Percentiles rank a stretch among this genome's conserved stretches.
phyloP scores from a whole-genome alignment of 2,329 filamentous ascomycete species.

The Aspergillus brunneoviolaceus region DNA sequence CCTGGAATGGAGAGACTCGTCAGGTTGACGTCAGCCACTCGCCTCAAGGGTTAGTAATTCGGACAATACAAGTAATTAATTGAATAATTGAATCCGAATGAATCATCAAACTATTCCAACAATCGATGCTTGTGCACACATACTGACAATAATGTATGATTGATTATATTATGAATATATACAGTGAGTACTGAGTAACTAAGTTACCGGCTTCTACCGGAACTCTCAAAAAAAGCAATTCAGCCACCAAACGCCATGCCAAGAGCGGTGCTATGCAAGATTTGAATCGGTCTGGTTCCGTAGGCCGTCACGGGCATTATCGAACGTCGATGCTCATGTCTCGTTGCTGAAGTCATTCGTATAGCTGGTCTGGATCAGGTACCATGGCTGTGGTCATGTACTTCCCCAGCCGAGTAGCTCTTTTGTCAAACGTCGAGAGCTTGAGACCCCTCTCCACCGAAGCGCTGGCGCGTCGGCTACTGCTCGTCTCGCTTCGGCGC shows the following conservation, averaged over 20 bases:
- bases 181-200: too few relatives aligned
- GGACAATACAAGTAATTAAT: too few relatives aligned
- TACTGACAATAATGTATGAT: not conserved
- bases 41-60: not conserved
- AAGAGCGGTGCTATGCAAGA: not conserved
- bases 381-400: conserved; percentile 39
- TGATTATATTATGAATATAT: not conserved
- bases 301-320: not conserved
- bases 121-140: too few relatives aligned
- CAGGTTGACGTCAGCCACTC: conserved; percentile 19
- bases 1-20: not conserved
- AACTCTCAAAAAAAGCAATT: not conserved
- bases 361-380: conserved; percentile 38
- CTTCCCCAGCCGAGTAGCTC: conserved; percentile 19
- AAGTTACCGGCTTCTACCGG: not conserved
- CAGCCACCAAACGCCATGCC: conserved; percentile 3
- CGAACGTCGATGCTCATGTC: not conserved
- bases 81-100: not conserved
- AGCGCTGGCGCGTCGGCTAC: not conserved
- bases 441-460: conserved; percentile 10
- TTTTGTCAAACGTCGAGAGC: not conserved
- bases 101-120: not conserved
- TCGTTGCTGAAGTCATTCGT: conserved; percentile 25
- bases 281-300: not conserved
- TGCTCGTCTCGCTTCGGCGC: conserved; percentile 8